phyloP scores from a whole-genome alignment of 306 rosid species.

The Ochetophila trinervis region DNA sequence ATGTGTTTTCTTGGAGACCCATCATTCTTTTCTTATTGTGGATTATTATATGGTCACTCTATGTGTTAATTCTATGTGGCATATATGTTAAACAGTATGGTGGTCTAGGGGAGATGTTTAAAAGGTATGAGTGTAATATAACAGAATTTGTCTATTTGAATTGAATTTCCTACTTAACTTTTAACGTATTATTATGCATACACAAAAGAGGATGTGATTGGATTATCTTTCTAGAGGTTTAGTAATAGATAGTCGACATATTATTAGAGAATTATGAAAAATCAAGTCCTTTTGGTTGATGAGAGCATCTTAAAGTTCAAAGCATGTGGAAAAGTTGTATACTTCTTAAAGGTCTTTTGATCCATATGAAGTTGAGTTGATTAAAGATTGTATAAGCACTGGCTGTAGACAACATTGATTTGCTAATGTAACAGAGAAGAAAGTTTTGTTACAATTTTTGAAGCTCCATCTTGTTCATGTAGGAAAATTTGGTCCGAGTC shows the following conservation, averaged over 20 bases:
- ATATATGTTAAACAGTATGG: slow-evolving; percentile 64
- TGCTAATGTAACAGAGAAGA: not conserved
- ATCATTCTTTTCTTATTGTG: slow-evolving; percentile 51
- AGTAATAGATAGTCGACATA: not conserved
- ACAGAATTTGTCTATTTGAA: not conserved
- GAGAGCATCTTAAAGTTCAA: not conserved
- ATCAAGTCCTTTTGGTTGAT: not conserved
- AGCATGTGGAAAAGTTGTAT: not conserved
- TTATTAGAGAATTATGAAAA: not conserved
- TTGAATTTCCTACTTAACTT: not conserved
- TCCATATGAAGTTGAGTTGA: not conserved
- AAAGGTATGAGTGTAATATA: slow-evolving; percentile 48
- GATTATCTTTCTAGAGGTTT: not conserved
- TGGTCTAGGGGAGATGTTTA: slow-evolving; percentile 79
- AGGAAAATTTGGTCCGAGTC: too few species aligned
- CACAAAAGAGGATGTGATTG: slow-evolving; percentile 1
- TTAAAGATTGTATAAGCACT: not conserved
- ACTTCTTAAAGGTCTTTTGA: not conserved
- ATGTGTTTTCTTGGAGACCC: slow-evolving; percentile 62
- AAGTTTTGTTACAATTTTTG: too few species aligned
- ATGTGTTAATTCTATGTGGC: slow-evolving; percentile 67
- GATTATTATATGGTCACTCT: slow-evolving; percentile 67
- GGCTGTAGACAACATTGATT: not conserved
- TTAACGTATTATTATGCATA: not conserved
- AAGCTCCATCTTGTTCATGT: too few species aligned